phyloP scores from a whole-genome alignment of 371 early-diverging fungal species.

The Mortierella sp. region DNA sequence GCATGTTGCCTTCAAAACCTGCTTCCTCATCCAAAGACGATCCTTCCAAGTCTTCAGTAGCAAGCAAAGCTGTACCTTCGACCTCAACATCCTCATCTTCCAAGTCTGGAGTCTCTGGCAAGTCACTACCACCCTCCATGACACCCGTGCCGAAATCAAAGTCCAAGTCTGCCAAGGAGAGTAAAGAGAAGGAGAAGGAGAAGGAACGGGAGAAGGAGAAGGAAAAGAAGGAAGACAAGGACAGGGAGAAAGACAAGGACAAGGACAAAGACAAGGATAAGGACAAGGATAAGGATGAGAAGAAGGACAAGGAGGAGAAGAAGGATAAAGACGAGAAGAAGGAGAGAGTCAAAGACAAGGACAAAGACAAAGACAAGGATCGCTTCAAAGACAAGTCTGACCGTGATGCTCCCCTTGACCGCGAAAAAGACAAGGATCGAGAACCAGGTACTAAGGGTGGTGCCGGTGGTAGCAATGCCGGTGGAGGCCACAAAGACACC shows the following conservation, averaged over 20 bases:
- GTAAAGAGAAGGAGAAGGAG: conserved; percentile 37
- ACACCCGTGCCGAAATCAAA: conserved; percentile 29
- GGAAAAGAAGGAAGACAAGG: conserved; percentile 32
- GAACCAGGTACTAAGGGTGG: conserved; percentile 23
- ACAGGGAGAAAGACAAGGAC: conserved; percentile 27
- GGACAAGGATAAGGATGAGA: conserved; percentile 16
- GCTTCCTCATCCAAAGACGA: conserved; percentile 8
- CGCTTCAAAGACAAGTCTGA: conserved; percentile 26
- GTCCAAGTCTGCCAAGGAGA: conserved; percentile 38
- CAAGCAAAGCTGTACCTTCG: conserved; percentile 38
- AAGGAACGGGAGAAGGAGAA: no score
- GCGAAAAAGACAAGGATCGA: conserved; percentile 26
- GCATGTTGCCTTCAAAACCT: conserved; percentile 39
- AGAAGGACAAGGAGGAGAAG: conserved; percentile 18
- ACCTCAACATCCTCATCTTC: conserved; percentile 6
- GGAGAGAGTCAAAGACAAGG: neutral
- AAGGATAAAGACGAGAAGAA: no score
- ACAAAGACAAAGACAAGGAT: conserved; percentile 10
- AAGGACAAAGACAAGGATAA: conserved; percentile 20
- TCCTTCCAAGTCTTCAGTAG: conserved; percentile 4
- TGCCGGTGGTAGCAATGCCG: no score
- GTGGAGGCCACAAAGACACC: conserved; percentile 26
- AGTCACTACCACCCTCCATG: conserved; percentile 24
- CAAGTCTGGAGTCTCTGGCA: conserved; percentile 24
- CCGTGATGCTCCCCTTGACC: conserved; percentile 13